Conservation (phyloP, 2,329 filamentous ascomycete species). For the Aspergillus vadensis region DNA sequence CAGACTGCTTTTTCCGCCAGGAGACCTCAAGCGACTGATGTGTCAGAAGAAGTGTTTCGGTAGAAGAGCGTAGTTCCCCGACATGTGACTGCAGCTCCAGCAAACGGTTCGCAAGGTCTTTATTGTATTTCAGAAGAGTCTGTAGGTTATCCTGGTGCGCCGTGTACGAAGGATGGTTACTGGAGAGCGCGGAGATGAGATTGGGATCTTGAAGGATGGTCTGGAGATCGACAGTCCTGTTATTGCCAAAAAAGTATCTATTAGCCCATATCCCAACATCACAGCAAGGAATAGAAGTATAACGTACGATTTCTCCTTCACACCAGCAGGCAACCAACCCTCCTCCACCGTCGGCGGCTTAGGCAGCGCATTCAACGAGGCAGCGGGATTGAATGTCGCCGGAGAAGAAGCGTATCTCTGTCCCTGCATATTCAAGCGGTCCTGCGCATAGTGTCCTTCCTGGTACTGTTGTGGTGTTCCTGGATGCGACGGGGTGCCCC, state of each 20-base stretch:
- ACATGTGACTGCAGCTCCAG: conserved; percentile 52
- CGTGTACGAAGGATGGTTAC: conserved; percentile 71
- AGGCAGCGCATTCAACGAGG: conserved; percentile 22
- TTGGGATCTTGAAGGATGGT: conserved; percentile 71
- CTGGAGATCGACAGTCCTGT: conserved; percentile 59
- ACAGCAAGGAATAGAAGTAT: neutral
- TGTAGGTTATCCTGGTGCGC: conserved; percentile 67
- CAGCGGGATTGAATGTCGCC: conserved; percentile 16
- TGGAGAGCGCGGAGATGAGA: conserved; percentile 74
- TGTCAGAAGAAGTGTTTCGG: conserved; percentile 78
- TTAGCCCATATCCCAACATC: neutral
- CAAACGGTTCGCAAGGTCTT: conserved; percentile 61
- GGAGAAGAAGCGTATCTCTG: conserved; percentile 13
- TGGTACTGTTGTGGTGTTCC: conserved; percentile 45
- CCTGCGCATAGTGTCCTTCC: conserved; percentile 26
- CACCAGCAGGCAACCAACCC: conserved; percentile 71
- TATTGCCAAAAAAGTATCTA: conserved; percentile 6
- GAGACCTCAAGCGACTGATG: conserved; percentile 87
- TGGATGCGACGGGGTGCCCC: conserved; percentile 59
- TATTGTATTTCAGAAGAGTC: conserved; percentile 69
- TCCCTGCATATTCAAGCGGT: conserved; percentile 10
- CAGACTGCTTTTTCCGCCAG: conserved; percentile 83
- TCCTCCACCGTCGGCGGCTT: conserved; percentile 55
- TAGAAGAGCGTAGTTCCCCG: conserved; percentile 59
- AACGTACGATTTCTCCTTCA: conserved; percentile 80